Base-by-base conservation (phyloP, 306 rosid genomes). In the Vigna unguiculata region DNA sequence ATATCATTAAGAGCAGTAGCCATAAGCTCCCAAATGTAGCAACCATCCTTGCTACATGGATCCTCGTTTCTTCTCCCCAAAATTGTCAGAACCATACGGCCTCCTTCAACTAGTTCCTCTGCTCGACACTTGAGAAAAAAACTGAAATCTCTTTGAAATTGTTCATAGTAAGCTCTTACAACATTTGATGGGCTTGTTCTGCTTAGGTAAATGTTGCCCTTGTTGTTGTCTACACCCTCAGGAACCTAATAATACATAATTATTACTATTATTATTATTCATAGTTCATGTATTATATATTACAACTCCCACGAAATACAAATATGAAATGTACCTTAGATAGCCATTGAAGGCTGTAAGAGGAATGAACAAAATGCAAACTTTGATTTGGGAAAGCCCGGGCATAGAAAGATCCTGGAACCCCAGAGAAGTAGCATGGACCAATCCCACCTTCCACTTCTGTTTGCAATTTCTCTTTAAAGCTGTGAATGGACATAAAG, bases 391-490 rank as follows among this genome's bases (percentile, higher is more conserved):
- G 84, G 3, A 86, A 90, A 60, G 88, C 49, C 28, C 89, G 75
- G 28, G 68, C 83, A 47, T 90, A 84, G 73, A 90, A 90, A 8
- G 92, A 90, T 54, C 85, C 90, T 0, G 95, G 89, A 15, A 77
- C 89, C 0, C 92, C 90, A 6, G 2, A 41, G 65, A 90, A 73
- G 72, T 75, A 86, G 74, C 89, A 90, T 0, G 77, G 76, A 20
- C 90, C 90, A 6, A 66, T 2, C 4, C 24, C 9, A 65, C 4
- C 2, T 24, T 63, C 65, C 4, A 76, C 14, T 80, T 82, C 81
- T 30, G 9, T 28, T 7, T 14, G 4, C 28, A 87, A 58, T 7
- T 76, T 76, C 38, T 9, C 47, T 15, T 59, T 76, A 75, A 82
- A 87, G 45, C 20, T 76, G 28, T 79, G 80, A n/a, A 90, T 49